These are phyloP conservation scores for Kodamaea nitidulidarum DNA, from an alignment of 805 yeast species.

Conservation along the genomic window DNA sequence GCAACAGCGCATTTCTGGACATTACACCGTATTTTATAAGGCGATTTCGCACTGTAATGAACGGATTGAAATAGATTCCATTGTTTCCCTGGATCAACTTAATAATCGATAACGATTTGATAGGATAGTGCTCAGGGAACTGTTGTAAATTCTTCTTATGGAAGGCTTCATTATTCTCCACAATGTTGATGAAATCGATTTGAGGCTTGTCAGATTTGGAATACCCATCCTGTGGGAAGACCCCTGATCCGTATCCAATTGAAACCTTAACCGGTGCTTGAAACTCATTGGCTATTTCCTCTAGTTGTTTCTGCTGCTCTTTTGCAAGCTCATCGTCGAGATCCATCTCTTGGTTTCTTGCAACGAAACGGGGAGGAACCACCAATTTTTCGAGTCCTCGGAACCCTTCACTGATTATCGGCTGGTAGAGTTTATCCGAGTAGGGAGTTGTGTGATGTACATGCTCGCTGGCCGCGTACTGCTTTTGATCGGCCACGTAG, in stretches of 20 bases:
- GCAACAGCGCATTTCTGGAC: constrained; percentile 52
- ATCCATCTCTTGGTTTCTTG: constrained; percentile 14
- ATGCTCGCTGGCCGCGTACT: constrained; percentile 4
- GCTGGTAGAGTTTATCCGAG: constrained; percentile 24
- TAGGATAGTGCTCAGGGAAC: constrained; percentile 74
- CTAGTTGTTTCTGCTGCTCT: constrained; percentile 35
- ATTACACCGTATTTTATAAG: constrained; percentile 85
- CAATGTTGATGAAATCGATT: constrained; percentile 81
- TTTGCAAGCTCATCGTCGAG: constrained; percentile 6
- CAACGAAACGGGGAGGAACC: constrained; percentile 14
- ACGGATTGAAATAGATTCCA: constrained; percentile 93
- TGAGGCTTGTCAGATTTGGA: constrained; percentile 36
- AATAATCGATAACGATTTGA: constrained; percentile 20
- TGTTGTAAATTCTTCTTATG: constrained; percentile 68
- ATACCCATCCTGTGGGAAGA: constrained; percentile 63
- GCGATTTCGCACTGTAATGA: constrained; percentile 50
- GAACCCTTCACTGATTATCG: constrained; percentile 23
- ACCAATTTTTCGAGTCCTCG: constrained; percentile 20
- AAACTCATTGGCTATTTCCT: constrained; percentile 51
- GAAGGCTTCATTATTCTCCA: constrained; percentile 69
- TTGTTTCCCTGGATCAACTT: constrained; percentile 52
- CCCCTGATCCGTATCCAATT: constrained; percentile 95
- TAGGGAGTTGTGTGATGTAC: constrained; percentile 21
- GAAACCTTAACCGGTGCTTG: constrained; percentile 72
- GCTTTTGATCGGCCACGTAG: constrained; percentile 2